Base-by-base conservation (phyloP, 164 flowering plant genomes). In the Tetracentron sinense region DNA sequence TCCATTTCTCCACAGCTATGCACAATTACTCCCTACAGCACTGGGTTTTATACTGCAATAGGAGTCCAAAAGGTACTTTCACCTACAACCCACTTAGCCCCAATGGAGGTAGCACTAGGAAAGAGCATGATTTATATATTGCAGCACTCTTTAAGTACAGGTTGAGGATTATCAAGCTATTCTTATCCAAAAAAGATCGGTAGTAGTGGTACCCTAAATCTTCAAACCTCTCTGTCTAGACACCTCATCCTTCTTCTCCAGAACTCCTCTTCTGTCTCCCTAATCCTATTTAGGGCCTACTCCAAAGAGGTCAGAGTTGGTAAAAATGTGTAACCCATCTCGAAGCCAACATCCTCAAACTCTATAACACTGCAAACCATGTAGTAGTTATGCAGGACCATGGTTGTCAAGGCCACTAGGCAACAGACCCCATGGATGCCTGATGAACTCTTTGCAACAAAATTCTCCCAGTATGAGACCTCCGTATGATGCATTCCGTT, bases 351-450 rank as follows among this genome's bases (percentile, higher is more conserved):
- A 60, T 88, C 72, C 35, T 85, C 83, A 1, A 90, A 82, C 14
- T 84, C 82, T 11, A 82, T 82, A 56, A 87, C 83, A 78, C 96
- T 90, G 19, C n/a, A 42, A 90, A 72, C 67, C 76, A 85, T n/a
- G 78, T 81, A 1, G 92, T 79, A 87, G 72, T 23, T n/a, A n/a
- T n/a, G n/a, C n/a, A n/a, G n/a, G n/a, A n/a, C n/a, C n/a, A n/a
- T 7, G 93, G n/a, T n/a, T n/a, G n/a, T n/a, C n/a, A n/a, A n/a
- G n/a, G n/a, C n/a, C n/a, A n/a, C n/a, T n/a, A n/a, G n/a, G n/a
- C n/a, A n/a, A n/a, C n/a, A n/a, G n/a, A n/a, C n/a, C n/a, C n/a
- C n/a, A n/a, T n/a, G n/a, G n/a, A n/a, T n/a, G n/a, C n/a, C n/a
- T n/a, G n/a, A n/a, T n/a, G n/a, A n/a, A n/a, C n/a, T 88, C 74